Conservation (phyloP, 768 basidiomycete genomes). For the Daedaleopsis nitida region DNA sequence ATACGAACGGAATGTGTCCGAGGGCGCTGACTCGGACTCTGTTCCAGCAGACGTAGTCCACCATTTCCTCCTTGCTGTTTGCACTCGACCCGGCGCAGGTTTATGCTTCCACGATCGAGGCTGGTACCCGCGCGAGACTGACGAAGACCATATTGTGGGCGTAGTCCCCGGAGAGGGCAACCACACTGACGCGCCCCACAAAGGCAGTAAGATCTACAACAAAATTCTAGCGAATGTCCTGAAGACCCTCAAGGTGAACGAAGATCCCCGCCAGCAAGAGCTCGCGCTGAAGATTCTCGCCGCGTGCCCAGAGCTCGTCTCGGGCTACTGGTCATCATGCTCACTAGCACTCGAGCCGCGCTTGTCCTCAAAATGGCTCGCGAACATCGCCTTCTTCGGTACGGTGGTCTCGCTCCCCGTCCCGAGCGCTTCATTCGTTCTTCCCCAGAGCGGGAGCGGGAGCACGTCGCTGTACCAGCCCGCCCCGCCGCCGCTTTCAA, state of each 20-base stretch:
- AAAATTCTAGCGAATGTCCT: slow-evolving; percentile 80
- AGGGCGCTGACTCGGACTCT: slow-evolving; percentile 50
- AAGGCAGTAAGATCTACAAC: slow-evolving; percentile 67
- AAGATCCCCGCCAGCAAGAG: slow-evolving; percentile 84
- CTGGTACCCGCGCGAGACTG: slow-evolving; percentile 81
- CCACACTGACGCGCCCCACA: slow-evolving; percentile 29
- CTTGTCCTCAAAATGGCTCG: slow-evolving; percentile 88
- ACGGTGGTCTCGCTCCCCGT: slow-evolving; percentile 76
- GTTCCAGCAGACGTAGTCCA: slow-evolving; percentile 79
- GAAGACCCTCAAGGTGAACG: slow-evolving; percentile 80
- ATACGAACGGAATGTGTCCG: slow-evolving; percentile 60
- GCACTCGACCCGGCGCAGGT: slow-evolving; percentile 78
- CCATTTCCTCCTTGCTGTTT: slow-evolving; percentile 85
- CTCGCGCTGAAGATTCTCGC: slow-evolving; percentile 77
- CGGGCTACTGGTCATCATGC: slow-evolving; percentile 76
- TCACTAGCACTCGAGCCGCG: slow-evolving; percentile 81
- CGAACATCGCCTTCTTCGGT: slow-evolving; percentile 83
- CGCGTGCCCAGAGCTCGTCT: slow-evolving; percentile 85
- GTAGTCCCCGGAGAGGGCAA: slow-evolving; percentile 36
- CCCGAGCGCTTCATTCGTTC: slow-evolving; percentile 62
- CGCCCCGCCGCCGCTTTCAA: slow-evolving; percentile 70
- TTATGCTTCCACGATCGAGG: slow-evolving; percentile 88
- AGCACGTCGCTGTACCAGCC: slow-evolving; percentile 55
- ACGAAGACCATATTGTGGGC: slow-evolving; percentile 29
- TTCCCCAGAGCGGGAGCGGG: slow-evolving; percentile 36